Conservation (phyloP, 495 filamentous ascomycete species). For the Penicillium robsamsonii region DNA sequence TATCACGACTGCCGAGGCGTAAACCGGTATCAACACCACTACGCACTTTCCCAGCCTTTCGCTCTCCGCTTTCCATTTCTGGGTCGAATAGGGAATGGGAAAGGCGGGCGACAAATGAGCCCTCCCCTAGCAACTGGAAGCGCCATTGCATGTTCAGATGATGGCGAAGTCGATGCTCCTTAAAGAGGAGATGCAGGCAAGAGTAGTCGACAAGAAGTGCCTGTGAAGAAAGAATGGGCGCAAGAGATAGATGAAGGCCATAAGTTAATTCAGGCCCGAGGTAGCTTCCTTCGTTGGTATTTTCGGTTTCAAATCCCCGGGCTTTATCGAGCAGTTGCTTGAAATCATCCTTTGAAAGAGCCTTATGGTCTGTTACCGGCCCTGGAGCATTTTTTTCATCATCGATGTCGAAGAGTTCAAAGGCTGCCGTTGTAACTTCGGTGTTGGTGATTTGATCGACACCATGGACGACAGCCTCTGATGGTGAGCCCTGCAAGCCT, state of each 20-base stretch:
- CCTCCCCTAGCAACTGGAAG: constrained; percentile 82
- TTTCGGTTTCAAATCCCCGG: constrained; percentile 11
- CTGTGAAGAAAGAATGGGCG: constrained; percentile 69
- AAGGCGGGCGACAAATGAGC: constrained; percentile 74
- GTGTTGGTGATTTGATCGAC: constrained; percentile 4
- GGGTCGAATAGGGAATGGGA: constrained; percentile 83
- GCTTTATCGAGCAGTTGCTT: constrained; percentile 25
- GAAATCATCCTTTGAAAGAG: constrained; percentile 32
- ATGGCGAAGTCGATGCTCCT: constrained; percentile 64
- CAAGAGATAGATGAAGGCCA: constrained; percentile 71
- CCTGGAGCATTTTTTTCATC: constrained; percentile 25
- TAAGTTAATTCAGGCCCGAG: constrained; percentile 73
- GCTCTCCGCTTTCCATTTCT: constrained; percentile 76
- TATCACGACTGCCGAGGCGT: constrained; percentile 69
- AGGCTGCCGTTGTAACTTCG: constrained; percentile 24
- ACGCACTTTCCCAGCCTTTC: constrained; percentile 62
- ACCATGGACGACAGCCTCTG: background rate
- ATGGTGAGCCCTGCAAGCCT: background rate
- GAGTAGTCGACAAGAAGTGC: constrained; percentile 72
- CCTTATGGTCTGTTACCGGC: constrained; percentile 24
- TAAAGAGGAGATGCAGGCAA: constrained; percentile 77
- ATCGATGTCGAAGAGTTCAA: constrained; percentile 43
- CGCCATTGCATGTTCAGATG: constrained; percentile 75
- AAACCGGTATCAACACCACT: constrained; percentile 75
- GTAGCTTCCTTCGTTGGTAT: constrained; percentile 8